Evolutionary conservation across 352 stramenopile genomes (phyloP).

Genomic region (Globisporangium iwayamae): DNA sequence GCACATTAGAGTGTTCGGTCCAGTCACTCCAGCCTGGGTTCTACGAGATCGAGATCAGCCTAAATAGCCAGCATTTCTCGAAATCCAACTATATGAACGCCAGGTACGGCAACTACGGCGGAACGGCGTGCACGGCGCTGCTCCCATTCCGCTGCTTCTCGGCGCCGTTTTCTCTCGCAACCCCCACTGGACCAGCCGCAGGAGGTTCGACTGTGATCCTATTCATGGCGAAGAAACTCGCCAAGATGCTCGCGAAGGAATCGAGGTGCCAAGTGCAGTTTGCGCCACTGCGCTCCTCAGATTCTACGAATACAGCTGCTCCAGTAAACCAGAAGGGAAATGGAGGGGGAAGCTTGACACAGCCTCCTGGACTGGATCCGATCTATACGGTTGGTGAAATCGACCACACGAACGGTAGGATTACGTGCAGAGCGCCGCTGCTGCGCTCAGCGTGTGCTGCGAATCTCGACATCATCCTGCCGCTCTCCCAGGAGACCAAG

Average conservation of each 20-base stretch:
- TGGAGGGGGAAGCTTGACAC: not conserved
- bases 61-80: conserved; percentile 69
- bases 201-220: conserved; percentile 58
- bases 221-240: conserved; percentile 45
- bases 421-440: conserved; percentile 55
- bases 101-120: conserved; percentile 60
- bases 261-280: conserved; percentile 62
- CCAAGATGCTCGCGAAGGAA: conserved; percentile 48
- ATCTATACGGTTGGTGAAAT: conserved; percentile 47
- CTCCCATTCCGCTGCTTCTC: conserved; percentile 60
- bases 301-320: not conserved
- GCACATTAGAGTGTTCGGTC: conserved; percentile 25
- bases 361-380: conserved; percentile 24
- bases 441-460: conserved; percentile 41
- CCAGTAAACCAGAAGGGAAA: conserved; percentile 12
- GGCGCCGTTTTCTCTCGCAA: conserved; percentile 59
- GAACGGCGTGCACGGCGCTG: conserved; percentile 47
- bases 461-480: conserved; percentile 44
- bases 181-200: conserved; percentile 52
- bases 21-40: conserved; percentile 35
- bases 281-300: conserved; percentile 23
- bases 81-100: conserved; percentile 53
- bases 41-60: conserved; percentile 63
- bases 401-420: conserved; percentile 34
- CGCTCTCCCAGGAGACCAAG: conserved; percentile 21